Percentiles rank a stretch among this genome's conserved stretches.
Evolutionary conservation across 2,329 filamentous ascomycete genomes (phyloP).

Genomic region (Alternaria arbusti): DNA sequence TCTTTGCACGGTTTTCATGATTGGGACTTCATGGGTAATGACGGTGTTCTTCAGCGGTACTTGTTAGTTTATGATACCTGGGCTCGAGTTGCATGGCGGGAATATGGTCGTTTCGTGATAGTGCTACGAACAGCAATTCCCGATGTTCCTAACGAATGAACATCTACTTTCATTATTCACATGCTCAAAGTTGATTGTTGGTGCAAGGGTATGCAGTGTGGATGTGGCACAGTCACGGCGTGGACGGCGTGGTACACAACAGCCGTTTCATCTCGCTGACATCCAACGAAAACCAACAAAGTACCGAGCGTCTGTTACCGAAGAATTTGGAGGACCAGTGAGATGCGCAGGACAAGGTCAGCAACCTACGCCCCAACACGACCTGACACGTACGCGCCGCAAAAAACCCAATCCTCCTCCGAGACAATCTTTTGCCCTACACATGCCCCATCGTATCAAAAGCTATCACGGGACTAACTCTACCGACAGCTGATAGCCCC

Average conservation of each 20-base stretch:
- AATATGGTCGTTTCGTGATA: neutral
- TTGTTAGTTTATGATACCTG: slow-evolving; percentile 30
- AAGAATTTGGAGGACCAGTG: neutral
- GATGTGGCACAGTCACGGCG: slow-evolving; percentile 8
- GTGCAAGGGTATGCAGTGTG: slow-evolving; percentile 6
- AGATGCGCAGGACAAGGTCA: neutral
- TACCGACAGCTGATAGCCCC: slow-evolving; percentile 11
- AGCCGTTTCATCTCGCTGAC: slow-evolving; percentile 7
- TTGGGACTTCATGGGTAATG: slow-evolving; percentile 12
- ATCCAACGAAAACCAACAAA: neutral
- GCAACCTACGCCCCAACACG: neutral
- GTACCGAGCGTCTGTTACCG: neutral
- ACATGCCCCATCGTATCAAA: neutral
- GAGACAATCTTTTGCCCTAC: neutral
- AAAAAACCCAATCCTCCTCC: neutral
- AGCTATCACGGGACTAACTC: neutral
- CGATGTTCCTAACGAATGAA: neutral
- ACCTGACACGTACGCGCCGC: neutral
- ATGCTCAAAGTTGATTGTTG: neutral
- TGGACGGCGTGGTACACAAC: slow-evolving; percentile 5
- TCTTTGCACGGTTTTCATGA: slow-evolving; percentile 7
- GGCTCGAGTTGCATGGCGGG: slow-evolving; percentile 16
- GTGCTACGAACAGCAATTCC: neutral
- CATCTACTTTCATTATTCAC: neutral
- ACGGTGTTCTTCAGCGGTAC: slow-evolving; percentile 13